Evolutionary conservation across 2,329 filamentous ascomycete genomes (phyloP).

Genomic region (Xylariales sp.): DNA sequence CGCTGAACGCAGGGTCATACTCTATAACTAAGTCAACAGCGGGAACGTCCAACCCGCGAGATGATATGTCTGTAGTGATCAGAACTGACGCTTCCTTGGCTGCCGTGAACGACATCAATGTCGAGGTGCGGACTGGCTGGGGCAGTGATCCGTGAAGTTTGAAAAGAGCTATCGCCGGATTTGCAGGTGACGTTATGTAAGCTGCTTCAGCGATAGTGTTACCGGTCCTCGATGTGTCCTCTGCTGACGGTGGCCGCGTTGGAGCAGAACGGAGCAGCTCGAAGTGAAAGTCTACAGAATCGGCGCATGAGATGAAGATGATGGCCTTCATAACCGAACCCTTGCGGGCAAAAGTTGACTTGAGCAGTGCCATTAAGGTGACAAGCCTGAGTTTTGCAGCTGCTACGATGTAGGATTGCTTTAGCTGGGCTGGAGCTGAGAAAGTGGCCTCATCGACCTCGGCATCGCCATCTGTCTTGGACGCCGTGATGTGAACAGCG

Average conservation of each 20-base stretch:
- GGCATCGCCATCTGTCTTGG: slow-evolving; percentile 44
- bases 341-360: slow-evolving; percentile 80
- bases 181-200: slow-evolving; percentile 70
- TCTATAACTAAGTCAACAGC: slow-evolving; percentile 94
- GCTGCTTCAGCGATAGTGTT: slow-evolving; percentile 65
- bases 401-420: slow-evolving; percentile 83
- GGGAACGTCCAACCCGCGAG: slow-evolving; percentile 89
- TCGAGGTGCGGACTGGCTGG: slow-evolving; percentile 82
- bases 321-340: slow-evolving; percentile 96
- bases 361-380: slow-evolving; percentile 77
- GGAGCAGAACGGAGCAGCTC: slow-evolving; percentile 60
- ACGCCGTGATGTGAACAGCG: slow-evolving; percentile 76
- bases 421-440: slow-evolving; percentile 84
- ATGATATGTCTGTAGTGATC: slow-evolving; percentile 92
- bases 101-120: slow-evolving; percentile 72
- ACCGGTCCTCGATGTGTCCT: slow-evolving; percentile 33
- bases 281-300: slow-evolving; percentile 96
- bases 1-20: slow-evolving; percentile 91
- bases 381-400: slow-evolving; percentile 89
- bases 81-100: slow-evolving; percentile 74
- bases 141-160: slow-evolving; percentile 88
- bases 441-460: slow-evolving; percentile 56
- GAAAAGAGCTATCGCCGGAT: slow-evolving; percentile 69
- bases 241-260: slow-evolving; percentile 16
- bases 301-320: slow-evolving; percentile 92